A percentile compares a stretch with the other conserved stretches of the same genome.
phyloP scores from a whole-genome alignment of 164 flowering plant species.

The Dillenia suffruticosa region DNA sequence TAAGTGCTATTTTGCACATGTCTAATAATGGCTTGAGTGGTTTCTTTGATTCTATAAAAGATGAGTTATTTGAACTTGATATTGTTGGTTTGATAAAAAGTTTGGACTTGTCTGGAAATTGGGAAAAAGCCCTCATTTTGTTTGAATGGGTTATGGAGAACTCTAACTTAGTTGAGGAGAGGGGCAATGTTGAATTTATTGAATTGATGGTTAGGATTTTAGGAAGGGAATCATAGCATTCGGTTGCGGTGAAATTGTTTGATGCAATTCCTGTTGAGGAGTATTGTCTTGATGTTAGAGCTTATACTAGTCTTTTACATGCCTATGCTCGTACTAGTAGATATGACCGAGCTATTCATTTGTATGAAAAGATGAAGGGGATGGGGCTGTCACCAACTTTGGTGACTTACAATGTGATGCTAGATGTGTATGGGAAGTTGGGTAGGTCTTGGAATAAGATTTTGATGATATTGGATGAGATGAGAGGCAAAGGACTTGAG shows the following conservation, averaged over 20 bases:
- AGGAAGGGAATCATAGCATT: conserved; percentile 68
- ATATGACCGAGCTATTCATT: conserved; percentile 46
- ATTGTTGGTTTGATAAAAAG: conserved; percentile 64
- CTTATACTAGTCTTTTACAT: conserved; percentile 67
- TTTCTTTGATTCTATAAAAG: conserved; percentile 43
- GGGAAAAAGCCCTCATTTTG: conserved; percentile 61
- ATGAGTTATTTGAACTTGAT: conserved; percentile 54
- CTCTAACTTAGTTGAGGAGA: conserved; percentile 6
- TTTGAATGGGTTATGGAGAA: conserved; percentile 62
- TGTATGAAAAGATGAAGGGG: conserved; percentile 53
- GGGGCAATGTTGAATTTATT: conserved; percentile 38
- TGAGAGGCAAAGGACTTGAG: conserved; percentile 51
- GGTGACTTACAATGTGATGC: conserved; percentile 87
- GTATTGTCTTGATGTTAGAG: conserved; percentile 60
- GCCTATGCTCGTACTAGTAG: conserved; percentile 58
- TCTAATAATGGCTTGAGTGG: conserved; percentile 30
- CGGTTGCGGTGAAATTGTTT: conserved; percentile 58
- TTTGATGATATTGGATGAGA: conserved; percentile 64
- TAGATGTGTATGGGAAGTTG: conserved; percentile 88
- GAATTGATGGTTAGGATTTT: conserved; percentile 64
- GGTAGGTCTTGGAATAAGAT: conserved; percentile 79
- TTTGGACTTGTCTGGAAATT: conserved; percentile 49
- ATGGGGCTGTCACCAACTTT: conserved; percentile 58
- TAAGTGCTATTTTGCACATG: conserved; percentile 44
- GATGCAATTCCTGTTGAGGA: conserved; percentile 56